Evolutionary conservation across 75 land plant genomes (phyloP).

Genomic region (Cupressus sempervirens): DNA sequence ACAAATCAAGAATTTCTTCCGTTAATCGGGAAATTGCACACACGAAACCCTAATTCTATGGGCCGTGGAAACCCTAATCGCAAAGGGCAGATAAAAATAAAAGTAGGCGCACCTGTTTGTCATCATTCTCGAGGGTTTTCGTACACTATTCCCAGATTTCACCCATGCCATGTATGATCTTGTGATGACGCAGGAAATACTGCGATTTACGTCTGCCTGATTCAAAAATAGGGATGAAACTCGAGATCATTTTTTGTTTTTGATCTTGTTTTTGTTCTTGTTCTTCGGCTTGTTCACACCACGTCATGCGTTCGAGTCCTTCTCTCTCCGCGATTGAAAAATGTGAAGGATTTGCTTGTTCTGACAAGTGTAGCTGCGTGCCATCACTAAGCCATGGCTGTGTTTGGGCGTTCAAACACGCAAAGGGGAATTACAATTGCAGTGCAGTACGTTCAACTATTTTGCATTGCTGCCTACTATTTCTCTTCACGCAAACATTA

Average conservation of each 20-base stretch:
- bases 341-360: background rate
- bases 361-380: background rate
- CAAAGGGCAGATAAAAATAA: background rate
- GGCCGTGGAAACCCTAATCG: background rate
- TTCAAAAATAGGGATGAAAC: background rate
- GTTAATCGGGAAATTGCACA: background rate
- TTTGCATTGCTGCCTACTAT: background rate
- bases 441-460: background rate
- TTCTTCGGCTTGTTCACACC: background rate
- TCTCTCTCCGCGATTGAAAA: background rate
- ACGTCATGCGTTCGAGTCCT: background rate
- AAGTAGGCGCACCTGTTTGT: background rate
- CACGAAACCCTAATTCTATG: background rate
- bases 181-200: background rate
- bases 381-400: background rate
- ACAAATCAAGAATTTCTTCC: background rate
- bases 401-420: constrained; percentile 17
- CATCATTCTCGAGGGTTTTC: background rate
- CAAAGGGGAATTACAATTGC: background rate
- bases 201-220: background rate
- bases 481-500: background rate
- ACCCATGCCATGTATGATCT: background rate
- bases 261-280: background rate
- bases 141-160: constrained; percentile 1
- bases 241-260: background rate